These are phyloP conservation scores for Hypoxylon sp. DNA, from an alignment of 2,329 filamentous ascomycete species.

Conservation along the genomic window DNA sequence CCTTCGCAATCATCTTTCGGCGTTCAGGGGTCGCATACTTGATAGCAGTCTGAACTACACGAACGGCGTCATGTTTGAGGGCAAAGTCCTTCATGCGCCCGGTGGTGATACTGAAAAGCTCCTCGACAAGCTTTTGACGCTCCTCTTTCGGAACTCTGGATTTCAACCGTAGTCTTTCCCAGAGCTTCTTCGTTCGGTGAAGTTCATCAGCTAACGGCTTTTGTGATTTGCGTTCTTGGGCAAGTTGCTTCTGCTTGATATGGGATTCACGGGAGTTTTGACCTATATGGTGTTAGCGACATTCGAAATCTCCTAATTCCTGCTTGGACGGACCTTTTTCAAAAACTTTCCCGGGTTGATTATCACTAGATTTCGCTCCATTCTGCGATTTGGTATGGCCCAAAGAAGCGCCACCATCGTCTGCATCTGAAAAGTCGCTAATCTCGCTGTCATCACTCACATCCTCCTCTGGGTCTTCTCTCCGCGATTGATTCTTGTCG, in stretches of 20 bases:
- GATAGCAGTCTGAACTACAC: conserved; percentile 95
- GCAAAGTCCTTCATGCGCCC: conserved; percentile 95
- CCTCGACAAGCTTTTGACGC: conserved; percentile 86
- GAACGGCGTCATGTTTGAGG: conserved; percentile 98
- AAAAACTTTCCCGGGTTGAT: conserved; percentile 57
- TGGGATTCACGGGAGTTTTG: conserved; percentile 88
- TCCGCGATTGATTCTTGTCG: conserved; percentile 57
- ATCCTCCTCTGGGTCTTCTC: conserved; percentile 59
- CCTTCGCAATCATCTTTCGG: conserved; percentile 86
- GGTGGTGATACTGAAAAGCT: conserved; percentile 92
- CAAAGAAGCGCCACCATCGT: conserved; percentile 68
- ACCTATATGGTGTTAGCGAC: conserved; percentile 58
- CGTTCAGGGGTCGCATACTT: conserved; percentile 93
- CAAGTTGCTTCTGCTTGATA: conserved; percentile 90
- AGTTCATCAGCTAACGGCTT: conserved; percentile 95
- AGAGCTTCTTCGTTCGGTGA: conserved; percentile 92
- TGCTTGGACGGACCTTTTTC: conserved; percentile 59
- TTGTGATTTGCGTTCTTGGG: conserved; percentile 88
- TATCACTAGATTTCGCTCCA: conserved; percentile 53
- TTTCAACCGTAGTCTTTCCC: conserved; percentile 93
- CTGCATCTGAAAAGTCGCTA: conserved; percentile 64
- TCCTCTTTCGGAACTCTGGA: conserved; percentile 93
- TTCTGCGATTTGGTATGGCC: conserved; percentile 58
- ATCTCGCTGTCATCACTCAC: conserved; percentile 57
- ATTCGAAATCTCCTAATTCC: not conserved